Percentiles rank a stretch among this genome's conserved stretches.
These are phyloP conservation scores for Cercospora sesami DNA, from an alignment of 2,329 filamentous ascomycete genomes.

Conservation along the genomic window DNA sequence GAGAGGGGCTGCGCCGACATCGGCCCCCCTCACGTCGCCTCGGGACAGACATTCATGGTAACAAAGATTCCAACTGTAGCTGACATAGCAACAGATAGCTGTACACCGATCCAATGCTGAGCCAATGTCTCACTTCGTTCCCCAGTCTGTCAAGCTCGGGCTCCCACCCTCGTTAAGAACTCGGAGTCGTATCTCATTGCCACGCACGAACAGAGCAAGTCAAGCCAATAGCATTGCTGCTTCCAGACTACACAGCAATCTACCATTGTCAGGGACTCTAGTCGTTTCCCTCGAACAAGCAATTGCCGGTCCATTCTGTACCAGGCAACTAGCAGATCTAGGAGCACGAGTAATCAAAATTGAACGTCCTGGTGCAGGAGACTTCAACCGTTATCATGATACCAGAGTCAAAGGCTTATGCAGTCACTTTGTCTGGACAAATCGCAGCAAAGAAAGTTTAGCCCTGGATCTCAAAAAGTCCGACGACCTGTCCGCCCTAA, in stretches of 20 bases:
- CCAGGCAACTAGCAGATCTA: slow-evolving; percentile 51
- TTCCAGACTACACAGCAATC: slow-evolving; percentile 3
- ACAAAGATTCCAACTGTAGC: neutral
- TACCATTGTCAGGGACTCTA: slow-evolving; percentile 30
- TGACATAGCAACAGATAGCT: neutral
- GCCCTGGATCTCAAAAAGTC: slow-evolving; percentile 85
- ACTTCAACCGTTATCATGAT: slow-evolving; percentile 35
- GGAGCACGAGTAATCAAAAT: slow-evolving; percentile 48
- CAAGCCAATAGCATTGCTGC: neutral
- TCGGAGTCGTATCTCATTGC: neutral
- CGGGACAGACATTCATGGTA: neutral
- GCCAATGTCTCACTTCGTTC: neutral
- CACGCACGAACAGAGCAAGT: neutral
- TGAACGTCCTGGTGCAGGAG: slow-evolving; percentile 40
- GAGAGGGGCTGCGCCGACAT: neutral
- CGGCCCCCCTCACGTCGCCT: neutral
- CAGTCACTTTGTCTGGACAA: slow-evolving; percentile 46
- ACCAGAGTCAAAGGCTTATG: slow-evolving; percentile 30
- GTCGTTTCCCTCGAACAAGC: slow-evolving; percentile 36
- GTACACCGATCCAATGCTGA: neutral
- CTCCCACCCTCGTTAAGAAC: neutral
- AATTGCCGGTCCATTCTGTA: slow-evolving; percentile 35
- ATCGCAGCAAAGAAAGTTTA: slow-evolving; percentile 92
- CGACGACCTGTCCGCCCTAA: slow-evolving; percentile 78
- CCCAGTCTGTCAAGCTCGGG: neutral